phyloP scores from a whole-genome alignment of 139 green algal species.

The Picochlorum sp. region DNA sequence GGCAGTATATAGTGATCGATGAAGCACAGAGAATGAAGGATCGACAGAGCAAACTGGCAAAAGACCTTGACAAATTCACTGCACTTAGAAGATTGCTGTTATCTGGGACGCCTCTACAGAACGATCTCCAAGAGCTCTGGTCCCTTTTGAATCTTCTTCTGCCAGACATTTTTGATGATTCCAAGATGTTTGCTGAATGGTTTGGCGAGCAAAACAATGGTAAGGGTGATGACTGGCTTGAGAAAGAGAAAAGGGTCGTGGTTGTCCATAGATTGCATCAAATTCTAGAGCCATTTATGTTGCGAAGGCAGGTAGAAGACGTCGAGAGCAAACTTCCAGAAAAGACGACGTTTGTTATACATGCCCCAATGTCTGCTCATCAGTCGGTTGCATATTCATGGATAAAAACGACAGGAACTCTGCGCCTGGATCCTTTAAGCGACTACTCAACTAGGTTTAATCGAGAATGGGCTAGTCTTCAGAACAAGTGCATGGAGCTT shows the following conservation, averaged over 20 bases:
- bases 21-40: slow-evolving; percentile 98
- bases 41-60: slow-evolving; percentile 57
- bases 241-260: slow-evolving; percentile 75
- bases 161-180: slow-evolving; percentile 91
- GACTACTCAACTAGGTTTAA: slow-evolving; percentile 26
- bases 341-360: slow-evolving; percentile 63
- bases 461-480: slow-evolving; percentile 55
- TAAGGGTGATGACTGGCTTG: slow-evolving; percentile 55
- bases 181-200: slow-evolving; percentile 79
- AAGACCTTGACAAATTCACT: slow-evolving; percentile 72
- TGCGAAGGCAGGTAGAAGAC: slow-evolving; percentile 80
- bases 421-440: slow-evolving; percentile 63
- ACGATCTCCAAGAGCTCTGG: slow-evolving; percentile 89
- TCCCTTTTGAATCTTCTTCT: slow-evolving; percentile 82
- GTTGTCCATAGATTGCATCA: slow-evolving; percentile 78
- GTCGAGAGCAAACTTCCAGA: slow-evolving; percentile 84
- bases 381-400: slow-evolving; percentile 81
- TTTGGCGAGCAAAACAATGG: slow-evolving; percentile 43
- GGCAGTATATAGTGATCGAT: slow-evolving; percentile 98
- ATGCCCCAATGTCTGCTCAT: slow-evolving; percentile 61
- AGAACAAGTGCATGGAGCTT: slow-evolving; percentile 94
- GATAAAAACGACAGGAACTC: slow-evolving; percentile 71
- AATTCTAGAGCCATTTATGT: slow-evolving; percentile 97
- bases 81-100: slow-evolving; percentile 54
- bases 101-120: slow-evolving; percentile 78